Conservation (phyloP, 148 eudicot species). For the Chenopodium berlandieri region DNA sequence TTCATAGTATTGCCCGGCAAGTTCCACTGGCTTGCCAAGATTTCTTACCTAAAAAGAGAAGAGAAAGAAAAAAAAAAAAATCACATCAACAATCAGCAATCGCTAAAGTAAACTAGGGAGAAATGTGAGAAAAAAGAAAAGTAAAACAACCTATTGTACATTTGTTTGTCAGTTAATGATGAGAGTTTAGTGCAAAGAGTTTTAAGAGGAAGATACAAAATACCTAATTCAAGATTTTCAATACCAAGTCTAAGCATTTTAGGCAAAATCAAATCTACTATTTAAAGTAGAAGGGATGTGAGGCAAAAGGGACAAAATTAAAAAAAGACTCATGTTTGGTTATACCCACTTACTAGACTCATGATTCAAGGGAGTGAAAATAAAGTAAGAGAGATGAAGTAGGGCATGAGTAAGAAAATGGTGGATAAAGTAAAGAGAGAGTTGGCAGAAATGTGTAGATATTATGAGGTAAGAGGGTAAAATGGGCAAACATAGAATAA, state of each 20-base stretch:
- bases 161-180: neutral
- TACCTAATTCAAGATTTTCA: neutral
- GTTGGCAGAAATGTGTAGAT: too few relatives aligned
- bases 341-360: too few relatives aligned
- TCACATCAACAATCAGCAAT: neutral
- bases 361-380: too few relatives aligned
- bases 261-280: neutral
- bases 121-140: neutral
- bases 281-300: neutral
- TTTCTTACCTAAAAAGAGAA: constrained; percentile 69
- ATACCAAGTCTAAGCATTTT: neutral
- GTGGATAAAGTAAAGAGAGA: too few relatives aligned
- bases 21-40: constrained; percentile 98
- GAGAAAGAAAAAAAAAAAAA: constrained; percentile 4
- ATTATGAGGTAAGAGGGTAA: too few relatives aligned
- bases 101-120: neutral
- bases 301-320: neutral
- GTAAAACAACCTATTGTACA: too few relatives aligned
- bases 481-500: too few relatives aligned
- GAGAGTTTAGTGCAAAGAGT: neutral
- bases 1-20: constrained; percentile 83
- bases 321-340: too few relatives aligned
- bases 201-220: neutral
- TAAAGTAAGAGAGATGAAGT: too few relatives aligned
- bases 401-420: too few relatives aligned